A percentile compares a stretch with the other conserved stretches of the same genome.
phyloP scores from a whole-genome alignment of 192 early-diverging fungal species.

The Linnemannia exigua region DNA sequence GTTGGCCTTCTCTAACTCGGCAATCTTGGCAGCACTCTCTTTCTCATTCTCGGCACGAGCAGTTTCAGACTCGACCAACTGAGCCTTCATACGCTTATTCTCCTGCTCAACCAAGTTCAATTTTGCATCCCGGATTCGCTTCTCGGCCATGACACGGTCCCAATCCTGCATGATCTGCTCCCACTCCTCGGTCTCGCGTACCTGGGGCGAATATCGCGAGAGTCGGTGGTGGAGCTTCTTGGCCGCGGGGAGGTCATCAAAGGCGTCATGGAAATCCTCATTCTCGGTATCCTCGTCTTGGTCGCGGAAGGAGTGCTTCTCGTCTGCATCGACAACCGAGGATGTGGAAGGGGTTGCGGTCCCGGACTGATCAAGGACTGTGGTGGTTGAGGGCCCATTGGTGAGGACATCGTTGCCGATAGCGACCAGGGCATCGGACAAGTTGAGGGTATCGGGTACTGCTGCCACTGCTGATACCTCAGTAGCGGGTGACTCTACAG shows the following conservation, averaged over 20 bases:
- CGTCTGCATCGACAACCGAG: constrained; percentile 20
- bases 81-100: constrained; percentile 53
- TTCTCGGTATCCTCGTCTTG: constrained; percentile 32
- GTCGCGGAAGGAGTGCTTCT: constrained; percentile 34
- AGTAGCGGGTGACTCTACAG: background rate
- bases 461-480: background rate
- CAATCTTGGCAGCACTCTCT: constrained; percentile 5
- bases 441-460: constrained; percentile 7
- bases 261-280: constrained; percentile 45
- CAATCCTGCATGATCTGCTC: constrained; percentile 58
- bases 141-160: constrained; percentile 58
- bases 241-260: constrained; percentile 38
- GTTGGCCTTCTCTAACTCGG: constrained; percentile 47
- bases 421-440: constrained; percentile 40
- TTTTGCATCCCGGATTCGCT: constrained; percentile 53
- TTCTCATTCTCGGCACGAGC: constrained; percentile 35
- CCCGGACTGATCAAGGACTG: constrained; percentile 4
- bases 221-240: constrained; percentile 50
- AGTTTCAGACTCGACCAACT: constrained; percentile 36
- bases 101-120: constrained; percentile 53
- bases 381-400: constrained; percentile 30
- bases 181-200: constrained; percentile 50
- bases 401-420: constrained; percentile 52
- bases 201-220: constrained; percentile 45
- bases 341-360: constrained; percentile 39